A percentile compares a stretch with the other conserved stretches of the same genome.
Conservation (phyloP, 345 rosid genomes). For the Hirschfeldia incana region DNA sequence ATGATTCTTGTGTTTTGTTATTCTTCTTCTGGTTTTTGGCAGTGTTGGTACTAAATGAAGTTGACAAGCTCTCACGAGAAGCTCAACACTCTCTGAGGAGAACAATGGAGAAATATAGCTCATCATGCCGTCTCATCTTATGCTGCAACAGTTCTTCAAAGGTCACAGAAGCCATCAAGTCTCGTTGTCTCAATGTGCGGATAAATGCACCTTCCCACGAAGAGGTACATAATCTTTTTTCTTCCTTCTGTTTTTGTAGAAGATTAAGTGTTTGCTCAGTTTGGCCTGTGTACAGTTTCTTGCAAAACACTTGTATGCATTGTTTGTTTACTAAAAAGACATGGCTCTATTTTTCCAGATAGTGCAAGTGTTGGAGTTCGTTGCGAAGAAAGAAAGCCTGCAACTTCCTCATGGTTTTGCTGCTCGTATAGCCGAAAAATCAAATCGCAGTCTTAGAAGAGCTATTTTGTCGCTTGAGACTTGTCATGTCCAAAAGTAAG, state of each 20-base stretch:
- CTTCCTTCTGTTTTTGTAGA: not conserved
- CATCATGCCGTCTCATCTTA: slow-evolving; percentile 83
- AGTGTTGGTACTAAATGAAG: slow-evolving; percentile 96
- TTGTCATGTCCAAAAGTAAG: slow-evolving; percentile 84
- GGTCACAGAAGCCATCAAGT: slow-evolving; percentile 93
- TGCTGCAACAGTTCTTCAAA: slow-evolving; percentile 97
- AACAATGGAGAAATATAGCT: slow-evolving; percentile 97
- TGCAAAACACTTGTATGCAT: not conserved
- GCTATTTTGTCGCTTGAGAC: slow-evolving; percentile 87
- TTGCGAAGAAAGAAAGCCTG: slow-evolving; percentile 83
- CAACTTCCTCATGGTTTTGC: slow-evolving; percentile 85
- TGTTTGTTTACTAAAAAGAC: not conserved
- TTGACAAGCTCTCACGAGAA: slow-evolving; percentile 98
- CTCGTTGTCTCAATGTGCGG: slow-evolving; percentile 93
- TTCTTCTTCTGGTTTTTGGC: slow-evolving; percentile 24
- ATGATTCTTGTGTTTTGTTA: not conserved
- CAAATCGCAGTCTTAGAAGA: slow-evolving; percentile 82
- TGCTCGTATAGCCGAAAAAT: slow-evolving; percentile 77
- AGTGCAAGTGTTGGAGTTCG: slow-evolving; percentile 72
- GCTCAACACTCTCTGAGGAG: slow-evolving; percentile 97
- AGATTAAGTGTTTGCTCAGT: slow-evolving; percentile 10
- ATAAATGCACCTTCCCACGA: slow-evolving; percentile 85
- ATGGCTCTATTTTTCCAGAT: slow-evolving; percentile 50
- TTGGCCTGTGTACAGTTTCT: not conserved
- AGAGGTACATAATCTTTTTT: slow-evolving; percentile 49